Percentiles rank a stretch among this genome's conserved stretches.
These are phyloP conservation scores for Solanum hybrid DNA, from an alignment of 305 asterid species.

Conservation along the genomic window DNA sequence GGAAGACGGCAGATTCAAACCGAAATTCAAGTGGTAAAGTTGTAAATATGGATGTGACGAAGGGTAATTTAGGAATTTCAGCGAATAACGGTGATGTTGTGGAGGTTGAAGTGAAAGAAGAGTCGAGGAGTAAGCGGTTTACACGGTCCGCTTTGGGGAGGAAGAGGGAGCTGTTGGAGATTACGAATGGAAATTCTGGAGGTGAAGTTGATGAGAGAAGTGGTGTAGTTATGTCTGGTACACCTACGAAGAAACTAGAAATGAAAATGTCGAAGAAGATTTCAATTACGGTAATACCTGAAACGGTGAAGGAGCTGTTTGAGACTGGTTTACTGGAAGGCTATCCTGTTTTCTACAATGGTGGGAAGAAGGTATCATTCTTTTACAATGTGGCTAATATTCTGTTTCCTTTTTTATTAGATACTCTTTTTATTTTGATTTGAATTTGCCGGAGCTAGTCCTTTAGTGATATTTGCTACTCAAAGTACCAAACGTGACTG, in stretches of 20 bases:
- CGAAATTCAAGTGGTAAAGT: constrained; percentile 8
- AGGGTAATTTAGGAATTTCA: constrained; percentile 16
- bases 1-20: constrained; percentile 22
- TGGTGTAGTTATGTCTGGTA: constrained; percentile 24
- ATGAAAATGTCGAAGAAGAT: constrained; percentile 63
- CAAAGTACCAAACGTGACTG: not conserved
- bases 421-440: not conserved
- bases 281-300: constrained; percentile 49
- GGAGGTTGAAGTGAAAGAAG: constrained; percentile 55
- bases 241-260: constrained; percentile 45
- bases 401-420: not conserved
- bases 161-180: constrained; percentile 21
- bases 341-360: constrained; percentile 94
- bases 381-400: not conserved
- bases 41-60: constrained; percentile 18
- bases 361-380: constrained; percentile 68
- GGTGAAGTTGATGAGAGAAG: constrained; percentile 34
- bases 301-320: constrained; percentile 87
- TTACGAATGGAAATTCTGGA: constrained; percentile 21
- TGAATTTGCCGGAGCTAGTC: not conserved
- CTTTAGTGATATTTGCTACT: not conserved
- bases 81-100: constrained; percentile 35
- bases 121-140: constrained; percentile 33
- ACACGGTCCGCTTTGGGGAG: constrained; percentile 37
- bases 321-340: constrained; percentile 93